Percentiles rank a stretch among this genome's conserved stretches.
Evolutionary conservation across 768 basidiomycete species (phyloP).

Genomic region (Lactarius sanguifluus): DNA sequence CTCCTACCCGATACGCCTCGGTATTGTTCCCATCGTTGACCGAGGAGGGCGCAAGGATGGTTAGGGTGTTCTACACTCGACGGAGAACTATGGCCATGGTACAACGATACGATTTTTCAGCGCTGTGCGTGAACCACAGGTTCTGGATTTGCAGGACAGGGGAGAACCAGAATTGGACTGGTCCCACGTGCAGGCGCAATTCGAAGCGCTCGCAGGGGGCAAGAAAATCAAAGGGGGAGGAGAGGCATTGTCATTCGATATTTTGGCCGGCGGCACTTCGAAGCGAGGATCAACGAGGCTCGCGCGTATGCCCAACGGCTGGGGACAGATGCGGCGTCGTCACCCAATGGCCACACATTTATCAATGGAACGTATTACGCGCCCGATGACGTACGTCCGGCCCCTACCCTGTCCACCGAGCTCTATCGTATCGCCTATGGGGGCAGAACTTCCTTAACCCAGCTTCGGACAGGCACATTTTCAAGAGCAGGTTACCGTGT

Average conservation of each 20-base stretch:
- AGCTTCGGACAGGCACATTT: constrained; percentile 60
- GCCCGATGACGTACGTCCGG: constrained; percentile 18
- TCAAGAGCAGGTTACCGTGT: constrained; percentile 56
- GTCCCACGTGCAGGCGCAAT: constrained; percentile 13
- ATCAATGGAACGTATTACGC: constrained; percentile 45
- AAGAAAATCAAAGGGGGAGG: constrained; percentile 10
- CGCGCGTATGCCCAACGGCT: constrained; percentile 38
- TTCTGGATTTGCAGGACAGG: constrained; percentile 1
- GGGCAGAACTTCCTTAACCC: constrained; percentile 59
- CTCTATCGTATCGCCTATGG: neutral
- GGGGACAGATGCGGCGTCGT: constrained; percentile 31
- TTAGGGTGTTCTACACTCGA: constrained; percentile 40
- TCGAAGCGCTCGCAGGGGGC: constrained; percentile 8
- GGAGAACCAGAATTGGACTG: constrained; percentile 7
- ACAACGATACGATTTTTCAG: constrained; percentile 12
- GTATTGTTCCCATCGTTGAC: constrained; percentile 72
- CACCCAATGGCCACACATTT: constrained; percentile 41
- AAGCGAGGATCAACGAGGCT: constrained; percentile 31
- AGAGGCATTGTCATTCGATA: constrained; percentile 10
- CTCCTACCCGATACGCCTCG: constrained; percentile 78
- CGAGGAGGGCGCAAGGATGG: constrained; percentile 40
- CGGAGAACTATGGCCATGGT: constrained; percentile 13
- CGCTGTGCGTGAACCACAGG: constrained; percentile 9
- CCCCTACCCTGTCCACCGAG: neutral
- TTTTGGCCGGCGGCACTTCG: constrained; percentile 3